Conservation (phyloP, 192 early-diverging fungal genomes). For the Gigaspora rosea region DNA sequence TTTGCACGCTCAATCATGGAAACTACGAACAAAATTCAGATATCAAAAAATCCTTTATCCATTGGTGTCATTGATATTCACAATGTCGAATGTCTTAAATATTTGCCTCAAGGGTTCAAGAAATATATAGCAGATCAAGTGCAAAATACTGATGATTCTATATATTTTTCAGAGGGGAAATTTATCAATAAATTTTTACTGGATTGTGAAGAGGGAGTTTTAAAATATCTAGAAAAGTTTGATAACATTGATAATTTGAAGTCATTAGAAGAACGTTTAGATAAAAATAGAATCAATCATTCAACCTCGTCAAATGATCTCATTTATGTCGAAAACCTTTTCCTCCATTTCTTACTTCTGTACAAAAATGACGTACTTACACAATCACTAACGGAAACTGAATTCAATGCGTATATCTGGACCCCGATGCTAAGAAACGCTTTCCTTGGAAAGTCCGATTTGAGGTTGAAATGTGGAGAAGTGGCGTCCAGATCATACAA, state of each 20-base stretch:
- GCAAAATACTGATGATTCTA: neutral
- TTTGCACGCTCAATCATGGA: slow-evolving; percentile 1
- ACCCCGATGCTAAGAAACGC: slow-evolving; percentile 5
- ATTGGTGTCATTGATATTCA: slow-evolving; percentile 20
- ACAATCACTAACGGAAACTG: neutral
- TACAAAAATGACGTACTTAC: slow-evolving; percentile 9
- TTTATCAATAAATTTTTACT: slow-evolving; percentile 8
- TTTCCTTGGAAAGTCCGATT: slow-evolving; percentile 10
- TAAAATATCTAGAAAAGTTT: slow-evolving; percentile 8
- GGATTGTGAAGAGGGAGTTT: slow-evolving; percentile 14
- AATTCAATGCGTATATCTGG: slow-evolving; percentile 17
- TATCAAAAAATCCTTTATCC: slow-evolving; percentile 3
- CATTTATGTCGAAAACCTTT: slow-evolving; percentile 16
- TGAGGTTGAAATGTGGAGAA: slow-evolving; percentile 11
- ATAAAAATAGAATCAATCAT: slow-evolving; percentile 19
- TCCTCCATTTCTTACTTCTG: slow-evolving; percentile 3
- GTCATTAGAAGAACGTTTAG: slow-evolving; percentile 1
- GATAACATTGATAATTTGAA: slow-evolving; percentile 9
- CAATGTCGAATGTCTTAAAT: slow-evolving; percentile 16
- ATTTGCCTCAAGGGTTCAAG: slow-evolving; percentile 12
- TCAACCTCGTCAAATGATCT: slow-evolving; percentile 14
- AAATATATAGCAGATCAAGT: slow-evolving; percentile 15
- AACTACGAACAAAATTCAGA: neutral
- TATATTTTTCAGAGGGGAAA: slow-evolving; percentile 11
- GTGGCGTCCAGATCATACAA: slow-evolving; percentile 14